These are phyloP conservation scores for Cetraspora pellucida DNA, from an alignment of 192 early-diverging fungal genomes.

Conservation along the genomic window DNA sequence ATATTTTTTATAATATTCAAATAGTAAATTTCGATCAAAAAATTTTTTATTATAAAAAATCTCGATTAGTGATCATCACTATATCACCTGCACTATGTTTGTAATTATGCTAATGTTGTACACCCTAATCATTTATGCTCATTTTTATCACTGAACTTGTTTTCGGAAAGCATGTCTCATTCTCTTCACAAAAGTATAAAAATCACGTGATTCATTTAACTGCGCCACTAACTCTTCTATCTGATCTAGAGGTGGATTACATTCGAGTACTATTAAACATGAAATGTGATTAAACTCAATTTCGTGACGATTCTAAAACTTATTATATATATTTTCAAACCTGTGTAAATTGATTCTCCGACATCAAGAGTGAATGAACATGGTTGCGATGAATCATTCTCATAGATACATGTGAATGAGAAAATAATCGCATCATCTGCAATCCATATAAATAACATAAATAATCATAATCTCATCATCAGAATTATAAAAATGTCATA, in stretches of 20 bases:
- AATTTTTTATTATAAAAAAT: too few relatives aligned
- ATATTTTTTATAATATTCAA: too few relatives aligned
- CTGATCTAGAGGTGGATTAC: slow-evolving; percentile 5
- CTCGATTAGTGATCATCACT: too few relatives aligned
- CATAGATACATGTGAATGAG: slow-evolving; percentile 13
- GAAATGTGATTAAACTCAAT: background rate
- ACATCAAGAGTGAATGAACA: slow-evolving; percentile 5
- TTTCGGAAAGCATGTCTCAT: slow-evolving; percentile 8
- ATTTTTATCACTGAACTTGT: too few relatives aligned
- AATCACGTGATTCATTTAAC: slow-evolving; percentile 6
- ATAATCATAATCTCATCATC: background rate
- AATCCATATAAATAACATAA: background rate
- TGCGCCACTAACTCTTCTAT: slow-evolving; percentile 7
- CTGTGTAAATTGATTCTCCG: background rate
- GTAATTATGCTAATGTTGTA: too few relatives aligned
- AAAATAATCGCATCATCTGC: slow-evolving; percentile 2
- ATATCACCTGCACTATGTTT: too few relatives aligned
- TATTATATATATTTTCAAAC: background rate
- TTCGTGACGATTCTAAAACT: background rate
- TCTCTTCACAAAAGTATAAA: slow-evolving; percentile 10
- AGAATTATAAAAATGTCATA: background rate
- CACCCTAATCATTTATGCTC: too few relatives aligned
- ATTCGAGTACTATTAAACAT: background rate
- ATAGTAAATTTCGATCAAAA: too few relatives aligned
- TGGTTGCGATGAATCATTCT: slow-evolving; percentile 11